Evolutionary conservation across 202 grass and related monocot species (phyloP).

Genomic region (Eragrostis tef): DNA sequence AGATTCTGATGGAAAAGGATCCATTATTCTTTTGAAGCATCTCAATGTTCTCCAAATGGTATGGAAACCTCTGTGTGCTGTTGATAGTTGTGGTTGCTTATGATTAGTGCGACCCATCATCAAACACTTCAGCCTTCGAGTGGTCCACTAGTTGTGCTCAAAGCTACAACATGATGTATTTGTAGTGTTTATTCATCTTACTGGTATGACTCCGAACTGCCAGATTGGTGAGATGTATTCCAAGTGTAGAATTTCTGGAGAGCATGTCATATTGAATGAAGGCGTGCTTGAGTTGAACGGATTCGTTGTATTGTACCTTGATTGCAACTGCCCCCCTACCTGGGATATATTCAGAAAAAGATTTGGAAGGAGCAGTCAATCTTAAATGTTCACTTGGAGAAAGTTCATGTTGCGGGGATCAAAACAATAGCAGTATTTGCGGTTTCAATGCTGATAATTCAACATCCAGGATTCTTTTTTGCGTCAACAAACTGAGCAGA

Average conservation of each 20-base stretch:
- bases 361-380: constrained; percentile 44
- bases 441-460: constrained; percentile 56
- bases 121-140: not conserved
- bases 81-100: constrained; percentile 35
- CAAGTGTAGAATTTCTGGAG: not conserved
- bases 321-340: too few species aligned
- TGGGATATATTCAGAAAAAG: constrained; percentile 53
- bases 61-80: constrained; percentile 18
- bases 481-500: constrained; percentile 54
- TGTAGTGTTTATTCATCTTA: not conserved
- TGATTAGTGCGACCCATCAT: not conserved
- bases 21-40: not conserved
- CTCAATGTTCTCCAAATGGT: not conserved
- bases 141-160: not conserved
- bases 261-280: not conserved
- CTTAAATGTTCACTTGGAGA: constrained; percentile 38
- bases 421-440: constrained; percentile 32
- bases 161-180: not conserved
- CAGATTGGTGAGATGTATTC: not conserved
- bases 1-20: constrained; percentile 32
- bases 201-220: not conserved
- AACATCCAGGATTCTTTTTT: constrained; percentile 41
- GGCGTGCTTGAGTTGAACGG: constrained; percentile 18
- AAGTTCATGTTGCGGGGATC: constrained; percentile 30
- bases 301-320: constrained; percentile 14